Base-by-base conservation (phyloP, 2,329 filamentous ascomycete species). In the Botrytis sinoallii region DNA sequence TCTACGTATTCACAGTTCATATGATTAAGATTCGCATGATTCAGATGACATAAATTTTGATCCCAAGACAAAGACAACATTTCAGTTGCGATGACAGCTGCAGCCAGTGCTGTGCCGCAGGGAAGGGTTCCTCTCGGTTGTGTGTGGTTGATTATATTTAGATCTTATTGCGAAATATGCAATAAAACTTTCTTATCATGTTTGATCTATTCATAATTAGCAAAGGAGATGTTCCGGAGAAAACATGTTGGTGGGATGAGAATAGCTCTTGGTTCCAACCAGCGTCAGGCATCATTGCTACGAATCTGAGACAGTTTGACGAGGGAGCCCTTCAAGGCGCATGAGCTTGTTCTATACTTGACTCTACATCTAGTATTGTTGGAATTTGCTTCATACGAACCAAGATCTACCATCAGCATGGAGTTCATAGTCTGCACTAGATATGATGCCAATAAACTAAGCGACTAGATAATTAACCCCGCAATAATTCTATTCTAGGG, bases 41-140 rank as follows among this genome's bases (percentile, higher is more conserved):
- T 42, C 25, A 42, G 10, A 29, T 57, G 10, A 68, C 18, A 57
- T 32, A 57, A 29, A 20, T 25, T 42, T 44, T 59, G 18, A n/a
- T 20, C 10, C n/a, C 18, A 32, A 22, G 46, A 40, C n/a, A 57
- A 42, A 32, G n/a, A 12, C 20, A 12, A 29, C 8, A 12, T 57
- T 48, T 32, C 32, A 20, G 35, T 57, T 35, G 32, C n/a, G n/a
- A 57, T 69, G 18, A 69, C 48, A 57, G 52, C 38, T 57, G 66
- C 66, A 42, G 48, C 38, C n/a, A 57, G 38, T 57, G 35, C 38
- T 57, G 66, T 69, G 66, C 66, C 66, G n/a, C 40, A 42, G 16
- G 18, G 66, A 52, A 57, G 40, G 66, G 38, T 32, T 57, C 7
- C 25, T 68, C 10, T 69, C 6, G n/a, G 38, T 69, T 42, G 29